A percentile compares a stretch with the other conserved stretches of the same genome.
These are phyloP conservation scores for Fomitopsis palustris DNA, from an alignment of 1,284 basidiomycete species.

Conservation along the genomic window DNA sequence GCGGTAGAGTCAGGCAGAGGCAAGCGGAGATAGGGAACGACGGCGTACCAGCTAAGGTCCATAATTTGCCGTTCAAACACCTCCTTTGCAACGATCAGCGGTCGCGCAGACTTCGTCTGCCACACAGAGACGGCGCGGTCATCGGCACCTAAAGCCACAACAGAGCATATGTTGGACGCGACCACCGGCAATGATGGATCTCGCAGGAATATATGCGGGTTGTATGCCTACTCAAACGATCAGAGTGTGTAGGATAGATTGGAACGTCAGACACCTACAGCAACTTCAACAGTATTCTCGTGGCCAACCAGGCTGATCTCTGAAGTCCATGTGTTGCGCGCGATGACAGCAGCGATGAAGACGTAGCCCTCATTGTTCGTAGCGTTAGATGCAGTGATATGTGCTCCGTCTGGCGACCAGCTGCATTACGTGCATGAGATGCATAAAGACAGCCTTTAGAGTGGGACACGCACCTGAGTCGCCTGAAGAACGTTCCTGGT, in stretches of 20 bases:
- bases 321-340: slow-evolving; percentile 81
- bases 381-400: slow-evolving; percentile 95
- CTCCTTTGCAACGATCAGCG: slow-evolving; percentile 89
- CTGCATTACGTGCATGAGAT: slow-evolving; percentile 36
- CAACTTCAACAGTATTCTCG: slow-evolving; percentile 96
- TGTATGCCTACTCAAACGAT: slow-evolving; percentile 65
- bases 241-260: slow-evolving; percentile 8
- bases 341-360: slow-evolving; percentile 95
- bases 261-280: slow-evolving; percentile 48
- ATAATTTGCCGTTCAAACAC: slow-evolving; percentile 94
- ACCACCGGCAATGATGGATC: slow-evolving; percentile 61
- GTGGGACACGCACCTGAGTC: slow-evolving; percentile 62
- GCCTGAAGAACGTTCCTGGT: slow-evolving; percentile 93
- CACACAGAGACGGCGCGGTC: slow-evolving; percentile 88
- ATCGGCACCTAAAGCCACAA: slow-evolving; percentile 89
- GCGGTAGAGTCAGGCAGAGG: background rate
- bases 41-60: slow-evolving; percentile 87
- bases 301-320: slow-evolving; percentile 95
- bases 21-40: background rate
- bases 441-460: background rate
- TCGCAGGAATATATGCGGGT: slow-evolving; percentile 88
- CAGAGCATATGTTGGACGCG: slow-evolving; percentile 77
- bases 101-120: slow-evolving; percentile 88
- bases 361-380: slow-evolving; percentile 95
- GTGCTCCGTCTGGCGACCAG: slow-evolving; percentile 99